Evolutionary conservation across 768 basidiomycete species (phyloP), one percentile per base, ranked within the genome.

Genomic region (Collybia nuda): DNA sequence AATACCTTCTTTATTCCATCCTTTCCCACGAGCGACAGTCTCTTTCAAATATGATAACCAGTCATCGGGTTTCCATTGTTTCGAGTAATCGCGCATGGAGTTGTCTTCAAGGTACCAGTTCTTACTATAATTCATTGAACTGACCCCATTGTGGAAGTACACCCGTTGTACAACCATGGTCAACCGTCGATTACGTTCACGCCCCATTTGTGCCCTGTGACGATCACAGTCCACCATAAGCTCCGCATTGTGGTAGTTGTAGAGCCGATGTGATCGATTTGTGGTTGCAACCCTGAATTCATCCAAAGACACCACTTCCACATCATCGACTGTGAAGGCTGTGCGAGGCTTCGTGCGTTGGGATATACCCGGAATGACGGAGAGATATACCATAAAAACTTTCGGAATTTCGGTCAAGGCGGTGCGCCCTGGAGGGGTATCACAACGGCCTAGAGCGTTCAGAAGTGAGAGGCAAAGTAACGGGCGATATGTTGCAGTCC

Each of bases 71-170:
- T 24, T 47, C 46, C 46, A 39, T 35, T 39, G 46, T 6, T 12
- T 47, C 14, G 37, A 39, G 32, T 47, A 47, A 17, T 48, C 47
- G n/a, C 38, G 37, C 9, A 17, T 48, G 47, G 38, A 21, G 26
- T 39, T n/a, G 22, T 40, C 47, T 37, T 48, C 47, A 12, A 26
- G 29, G 47, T 48, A 48, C 38, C 38, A 48, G 15, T 40, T 40
- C 40, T 40, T 40, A n/a, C 8, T 18, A 15, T 40, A 36, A 23
- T 14, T 23, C 35, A 23, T 47, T 17, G 18, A 8, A 23, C 18
- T 47, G n/a, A n/a, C n/a, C 38, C 44, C 44, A 7, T 47, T 47
- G 15, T 47, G 18, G 23, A 22, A 47, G 19, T 18, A 22, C 6
- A 23, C 6, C 11, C 45, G 37, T 37, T 47, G 35, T 11, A 47